Evolutionary conservation across 2,329 filamentous ascomycete genomes (phyloP), one percentile per base, ranked within the genome.

Genomic region (Periconia macrospinosa): DNA sequence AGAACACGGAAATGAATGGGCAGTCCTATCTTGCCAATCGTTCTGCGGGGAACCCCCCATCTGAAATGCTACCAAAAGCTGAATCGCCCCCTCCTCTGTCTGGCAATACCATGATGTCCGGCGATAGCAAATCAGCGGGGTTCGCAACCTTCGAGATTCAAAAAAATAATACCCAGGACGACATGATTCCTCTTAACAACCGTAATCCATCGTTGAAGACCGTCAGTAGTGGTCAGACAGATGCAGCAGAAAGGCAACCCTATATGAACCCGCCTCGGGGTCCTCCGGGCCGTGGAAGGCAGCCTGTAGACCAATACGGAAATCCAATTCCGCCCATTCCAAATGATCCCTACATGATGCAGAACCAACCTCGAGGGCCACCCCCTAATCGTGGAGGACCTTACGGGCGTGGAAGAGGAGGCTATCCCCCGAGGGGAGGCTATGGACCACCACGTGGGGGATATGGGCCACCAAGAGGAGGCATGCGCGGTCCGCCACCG

Each of bases 1-100:
- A 95, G 73, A 96, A 97, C 70, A 91, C 92, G 8, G 92, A 97
- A 71, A 97, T 97, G 92, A 97, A 90, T 71, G 93, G 93, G 27
- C 87, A 94, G 66, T 94, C 92, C 69, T 97, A 89, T 72, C 97
- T 95, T 75, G 73, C 77, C 62, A 76, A 78, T 69, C 73, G 80
- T 67, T 59, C 59, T 42, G 67, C 61, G 53, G 69, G 59, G 56
- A 67, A 45, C 15, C 43, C 62, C 10, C 59, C 63, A 23, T 57
- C 65, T 53, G 59, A 70, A 17, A 56, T 61, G n/a, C 67, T 78
- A 27, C 76, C 78, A 27, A 76, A 78, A 61, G 79, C 81, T 6
- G 81, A 84, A 54, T 81, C 79, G 41, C 81, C 82, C 23, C 81
- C 82, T 30, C 78, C 81, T 2, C 69, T 84, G 52, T 77, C 75